Percentiles rank a stretch among this genome's conserved stretches.
Conservation (phyloP, 345 rosid species). For the Citrus sinensis region DNA sequence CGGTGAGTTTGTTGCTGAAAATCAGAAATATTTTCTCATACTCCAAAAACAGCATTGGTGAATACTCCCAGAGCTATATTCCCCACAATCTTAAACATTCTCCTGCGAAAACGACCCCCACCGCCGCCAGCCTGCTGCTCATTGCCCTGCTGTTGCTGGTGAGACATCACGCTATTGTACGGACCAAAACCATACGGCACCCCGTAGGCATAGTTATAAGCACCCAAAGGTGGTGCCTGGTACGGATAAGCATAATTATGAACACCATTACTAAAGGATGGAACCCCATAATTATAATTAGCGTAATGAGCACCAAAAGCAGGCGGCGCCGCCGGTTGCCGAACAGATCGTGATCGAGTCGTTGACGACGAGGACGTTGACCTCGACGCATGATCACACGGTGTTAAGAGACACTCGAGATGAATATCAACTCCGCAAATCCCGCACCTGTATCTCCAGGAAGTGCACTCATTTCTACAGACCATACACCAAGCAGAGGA, state of each 20-base stretch:
- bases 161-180: neutral
- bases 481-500: slow-evolving; percentile 25
- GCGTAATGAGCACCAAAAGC: neutral
- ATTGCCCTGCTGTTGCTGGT: neutral
- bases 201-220: neutral
- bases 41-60: slow-evolving; percentile 14
- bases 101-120: neutral
- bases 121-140: neutral
- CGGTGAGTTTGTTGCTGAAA: neutral
- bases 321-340: neutral
- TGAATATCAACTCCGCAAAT: slow-evolving; percentile 33
- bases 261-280: neutral
- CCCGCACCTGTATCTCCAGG: slow-evolving; percentile 42
- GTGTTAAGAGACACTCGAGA: slow-evolving; percentile 29
- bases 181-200: neutral
- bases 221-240: neutral
- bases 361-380: slow-evolving; percentile 7
- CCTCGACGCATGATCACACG: neutral
- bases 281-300: neutral
- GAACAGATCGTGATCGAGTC: slow-evolving; percentile 10
- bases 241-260: neutral
- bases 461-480: slow-evolving; percentile 23
- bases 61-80: slow-evolving; percentile 21
- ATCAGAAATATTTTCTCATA: neutral
- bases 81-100: slow-evolving; percentile 14